A percentile compares a stretch with the other conserved stretches of the same genome.
These are phyloP conservation scores for Cyanodermella asteris DNA, from an alignment of 2,329 filamentous ascomycete genomes.

Conservation along the genomic window DNA sequence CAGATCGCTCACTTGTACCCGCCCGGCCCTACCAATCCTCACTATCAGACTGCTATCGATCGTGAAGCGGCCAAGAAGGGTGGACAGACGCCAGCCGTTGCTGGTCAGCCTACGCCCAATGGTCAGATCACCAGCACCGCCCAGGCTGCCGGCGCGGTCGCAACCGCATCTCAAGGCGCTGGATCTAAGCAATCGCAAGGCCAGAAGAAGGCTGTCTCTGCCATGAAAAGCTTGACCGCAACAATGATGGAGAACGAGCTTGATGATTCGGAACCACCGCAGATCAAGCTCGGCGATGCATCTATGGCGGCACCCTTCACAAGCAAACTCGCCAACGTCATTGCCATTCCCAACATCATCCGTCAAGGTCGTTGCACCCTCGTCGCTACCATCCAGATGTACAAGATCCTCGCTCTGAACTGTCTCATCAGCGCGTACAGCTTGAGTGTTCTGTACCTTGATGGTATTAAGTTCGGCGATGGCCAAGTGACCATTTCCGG, in stretches of 20 bases:
- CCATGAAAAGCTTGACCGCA: slow-evolving; percentile 70
- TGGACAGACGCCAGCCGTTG: slow-evolving; percentile 28
- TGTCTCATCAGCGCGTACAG: slow-evolving; percentile 97
- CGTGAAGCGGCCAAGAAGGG: slow-evolving; percentile 66
- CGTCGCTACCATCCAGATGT: slow-evolving; percentile 98
- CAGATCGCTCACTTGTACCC: slow-evolving; percentile 89
- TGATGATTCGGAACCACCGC: slow-evolving; percentile 74
- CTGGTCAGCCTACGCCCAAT: slow-evolving; percentile 30
- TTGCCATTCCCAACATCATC: slow-evolving; percentile 95
- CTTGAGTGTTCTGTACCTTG: slow-evolving; percentile 82
- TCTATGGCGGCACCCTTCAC: slow-evolving; percentile 96
- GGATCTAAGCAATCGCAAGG: slow-evolving; percentile 33
- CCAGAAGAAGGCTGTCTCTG: slow-evolving; percentile 47
- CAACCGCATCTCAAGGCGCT: slow-evolving; percentile 27
- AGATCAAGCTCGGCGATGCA: slow-evolving; percentile 89
- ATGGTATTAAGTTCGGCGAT: slow-evolving; percentile 97
- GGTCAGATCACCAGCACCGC: slow-evolving; percentile 41
- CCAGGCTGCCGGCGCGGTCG: slow-evolving; percentile 38
- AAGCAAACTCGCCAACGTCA: slow-evolving; percentile 87
- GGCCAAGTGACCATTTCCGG: slow-evolving; percentile 96
- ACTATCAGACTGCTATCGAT: slow-evolving; percentile 80
- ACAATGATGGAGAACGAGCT: slow-evolving; percentile 81
- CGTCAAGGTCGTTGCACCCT: slow-evolving; percentile 93
- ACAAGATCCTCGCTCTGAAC: slow-evolving; percentile 96
- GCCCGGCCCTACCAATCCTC: slow-evolving; percentile 73